Evolutionary conservation across 2,329 filamentous ascomycete species (phyloP).

Genomic region (Botrytis galanthina): DNA sequence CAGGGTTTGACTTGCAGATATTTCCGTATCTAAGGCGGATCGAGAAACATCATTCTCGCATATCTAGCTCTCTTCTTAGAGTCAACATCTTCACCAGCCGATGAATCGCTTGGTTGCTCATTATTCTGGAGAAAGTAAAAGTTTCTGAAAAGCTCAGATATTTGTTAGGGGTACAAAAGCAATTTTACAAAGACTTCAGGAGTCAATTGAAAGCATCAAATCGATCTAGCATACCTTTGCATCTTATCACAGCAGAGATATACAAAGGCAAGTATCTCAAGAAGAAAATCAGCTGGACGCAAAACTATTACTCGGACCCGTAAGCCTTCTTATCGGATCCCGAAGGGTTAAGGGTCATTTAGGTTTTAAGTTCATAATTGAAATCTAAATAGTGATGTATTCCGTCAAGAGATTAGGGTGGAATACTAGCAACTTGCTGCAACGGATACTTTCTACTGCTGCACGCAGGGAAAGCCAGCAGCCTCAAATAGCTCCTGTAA

Average conservation of each 20-base stretch:
- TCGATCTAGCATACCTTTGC: not conserved
- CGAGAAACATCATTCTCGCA: not conserved
- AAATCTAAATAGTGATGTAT: not conserved
- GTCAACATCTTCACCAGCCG: not conserved
- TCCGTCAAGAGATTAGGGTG: not conserved
- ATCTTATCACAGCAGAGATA: not conserved
- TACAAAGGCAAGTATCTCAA: not conserved
- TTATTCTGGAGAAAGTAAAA: not conserved
- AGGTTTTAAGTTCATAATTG: not conserved
- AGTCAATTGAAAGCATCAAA: not conserved
- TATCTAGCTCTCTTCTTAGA: not conserved
- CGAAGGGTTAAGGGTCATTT: not conserved
- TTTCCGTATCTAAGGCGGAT: not conserved
- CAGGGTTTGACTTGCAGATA: not conserved
- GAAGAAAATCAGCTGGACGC: not conserved
- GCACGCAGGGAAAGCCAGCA: not conserved
- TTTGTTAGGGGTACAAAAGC: not conserved
- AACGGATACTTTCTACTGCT: not conserved
- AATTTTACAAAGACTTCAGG: no score
- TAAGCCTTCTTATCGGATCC: no score
- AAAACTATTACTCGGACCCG: not conserved
- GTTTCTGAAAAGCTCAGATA: not conserved
- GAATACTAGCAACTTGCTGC: not conserved
- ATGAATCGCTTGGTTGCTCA: not conserved
- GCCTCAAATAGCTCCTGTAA: not conserved